A percentile compares a stretch with the other conserved stretches of the same genome.
Conservation (phyloP, 2,329 filamentous ascomycete genomes). For the Neofusicoccum ribis region DNA sequence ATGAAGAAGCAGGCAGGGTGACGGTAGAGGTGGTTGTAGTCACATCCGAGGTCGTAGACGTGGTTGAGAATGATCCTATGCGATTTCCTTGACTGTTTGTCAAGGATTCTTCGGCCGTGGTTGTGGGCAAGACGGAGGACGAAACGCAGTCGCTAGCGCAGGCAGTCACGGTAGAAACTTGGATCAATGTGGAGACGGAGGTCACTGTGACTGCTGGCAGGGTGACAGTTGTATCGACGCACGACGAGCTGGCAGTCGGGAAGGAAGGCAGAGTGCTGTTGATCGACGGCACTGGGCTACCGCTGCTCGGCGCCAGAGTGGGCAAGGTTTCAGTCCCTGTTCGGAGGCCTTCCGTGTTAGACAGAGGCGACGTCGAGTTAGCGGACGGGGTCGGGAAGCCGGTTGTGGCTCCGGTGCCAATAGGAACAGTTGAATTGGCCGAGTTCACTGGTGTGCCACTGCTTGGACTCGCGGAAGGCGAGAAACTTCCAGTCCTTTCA, state of each 20-base stretch:
- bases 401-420: not conserved
- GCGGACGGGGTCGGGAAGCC: not conserved
- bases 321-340: not conserved
- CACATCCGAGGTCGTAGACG: not conserved
- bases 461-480: not conserved
- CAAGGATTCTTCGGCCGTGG: not conserved
- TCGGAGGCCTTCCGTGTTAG: not conserved
- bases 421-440: not conserved
- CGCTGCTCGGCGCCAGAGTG: not conserved
- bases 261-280: slow-evolving; percentile 1
- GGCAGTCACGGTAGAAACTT: slow-evolving; percentile 4
- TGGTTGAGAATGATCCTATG: not conserved
- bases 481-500: not conserved
- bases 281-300: not conserved
- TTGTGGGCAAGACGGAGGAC: not conserved
- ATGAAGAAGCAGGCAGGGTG: not conserved
- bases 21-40: slow-evolving; percentile 4
- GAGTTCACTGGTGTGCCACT: slow-evolving; percentile 9
- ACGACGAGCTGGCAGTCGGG: not conserved
- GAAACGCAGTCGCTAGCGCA: slow-evolving; percentile 13
- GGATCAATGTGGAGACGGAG: slow-evolving; percentile 19
- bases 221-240: not conserved
- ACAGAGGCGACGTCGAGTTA: not conserved
- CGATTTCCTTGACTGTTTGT: slow-evolving; percentile 11
- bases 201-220: slow-evolving; percentile 20